Evolutionary conservation across 2,329 filamentous ascomycete genomes (phyloP).

Genomic region (Monosporascus sp.): DNA sequence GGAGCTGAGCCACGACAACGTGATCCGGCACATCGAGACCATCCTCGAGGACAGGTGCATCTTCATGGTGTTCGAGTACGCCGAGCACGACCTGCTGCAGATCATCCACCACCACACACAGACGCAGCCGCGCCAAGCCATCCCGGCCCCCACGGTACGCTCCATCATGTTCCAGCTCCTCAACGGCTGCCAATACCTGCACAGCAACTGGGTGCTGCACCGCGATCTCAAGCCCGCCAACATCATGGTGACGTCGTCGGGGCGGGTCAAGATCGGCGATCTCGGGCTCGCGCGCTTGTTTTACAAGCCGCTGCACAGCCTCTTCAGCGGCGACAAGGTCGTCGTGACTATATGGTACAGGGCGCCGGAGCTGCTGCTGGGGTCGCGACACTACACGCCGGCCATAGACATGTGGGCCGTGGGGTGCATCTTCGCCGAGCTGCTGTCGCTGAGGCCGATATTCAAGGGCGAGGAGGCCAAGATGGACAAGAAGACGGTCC

Average conservation of each 20-base stretch:
- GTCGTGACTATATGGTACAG: slow-evolving; percentile 99
- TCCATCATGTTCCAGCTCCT: slow-evolving; percentile 95
- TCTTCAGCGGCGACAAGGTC: slow-evolving; percentile 94
- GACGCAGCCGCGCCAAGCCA: slow-evolving; percentile 70
- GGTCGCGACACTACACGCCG: slow-evolving; percentile 92
- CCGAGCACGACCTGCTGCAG: slow-evolving; percentile 92
- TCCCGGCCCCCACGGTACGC: slow-evolving; percentile 82
- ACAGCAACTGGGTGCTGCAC: slow-evolving; percentile 95
- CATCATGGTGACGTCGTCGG: slow-evolving; percentile 91
- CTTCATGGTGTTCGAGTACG: slow-evolving; percentile 99
- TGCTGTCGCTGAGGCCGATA: slow-evolving; percentile 84
- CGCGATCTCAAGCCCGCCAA: slow-evolving; percentile 96
- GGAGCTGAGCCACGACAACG: slow-evolving; percentile 81
- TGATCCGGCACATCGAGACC: slow-evolving; percentile 88
- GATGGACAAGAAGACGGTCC: slow-evolving; percentile 98
- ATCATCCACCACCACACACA: slow-evolving; percentile 98
- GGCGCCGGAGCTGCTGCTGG: slow-evolving; percentile 86
- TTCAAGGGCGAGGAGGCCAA: slow-evolving; percentile 99
- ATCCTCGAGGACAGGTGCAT: slow-evolving; percentile 98
- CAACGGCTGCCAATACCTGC: slow-evolving; percentile 90
- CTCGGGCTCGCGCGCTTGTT: slow-evolving; percentile 88
- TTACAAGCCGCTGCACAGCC: slow-evolving; percentile 84
- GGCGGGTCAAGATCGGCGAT: slow-evolving; percentile 92
- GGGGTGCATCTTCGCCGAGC: slow-evolving; percentile 94
- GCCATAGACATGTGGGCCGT: slow-evolving; percentile 97